Percentiles rank a stretch among this genome's conserved stretches.
Evolutionary conservation across 352 stramenopile genomes (phyloP).

Genomic region (Phytophthora ohioensis): DNA sequence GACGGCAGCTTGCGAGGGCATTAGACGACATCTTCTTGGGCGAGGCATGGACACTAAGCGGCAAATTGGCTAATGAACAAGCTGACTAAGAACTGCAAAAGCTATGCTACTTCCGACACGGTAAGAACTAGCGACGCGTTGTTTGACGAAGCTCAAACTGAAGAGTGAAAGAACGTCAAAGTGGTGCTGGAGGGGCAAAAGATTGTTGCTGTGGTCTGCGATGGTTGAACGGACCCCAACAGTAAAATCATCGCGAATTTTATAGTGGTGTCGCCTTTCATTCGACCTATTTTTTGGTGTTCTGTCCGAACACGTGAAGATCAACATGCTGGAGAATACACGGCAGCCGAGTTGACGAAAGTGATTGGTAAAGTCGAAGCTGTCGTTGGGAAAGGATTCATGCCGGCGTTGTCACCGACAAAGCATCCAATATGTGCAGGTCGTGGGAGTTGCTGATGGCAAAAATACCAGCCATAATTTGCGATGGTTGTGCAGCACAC

Average conservation of each 20-base stretch:
- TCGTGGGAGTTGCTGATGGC: slow-evolving; percentile 8
- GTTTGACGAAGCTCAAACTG: neutral
- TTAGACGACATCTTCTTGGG: too few species aligned
- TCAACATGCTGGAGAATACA: slow-evolving; percentile 16
- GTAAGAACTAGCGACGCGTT: neutral
- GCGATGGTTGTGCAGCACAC: slow-evolving; percentile 17
- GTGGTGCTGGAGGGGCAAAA: neutral
- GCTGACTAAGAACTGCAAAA: too few species aligned
- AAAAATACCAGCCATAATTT: neutral
- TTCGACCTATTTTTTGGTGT: slow-evolving; percentile 18
- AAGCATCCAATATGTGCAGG: slow-evolving; percentile 13
- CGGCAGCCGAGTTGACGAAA: neutral
- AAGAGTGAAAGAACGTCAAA: slow-evolving; percentile 1
- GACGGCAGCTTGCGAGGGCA: too few species aligned
- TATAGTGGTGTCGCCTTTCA: too few species aligned
- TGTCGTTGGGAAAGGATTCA: neutral
- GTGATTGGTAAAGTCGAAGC: slow-evolving; percentile 12
- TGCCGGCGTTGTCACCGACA: slow-evolving; percentile 12
- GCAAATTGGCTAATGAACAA: too few species aligned
- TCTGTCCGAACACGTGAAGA: slow-evolving; percentile 10
- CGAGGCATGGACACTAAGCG: too few species aligned
- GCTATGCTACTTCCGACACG: neutral
- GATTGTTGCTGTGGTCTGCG: slow-evolving; percentile 17
- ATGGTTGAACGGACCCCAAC: slow-evolving; percentile 19
- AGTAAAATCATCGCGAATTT: too few species aligned